Evolutionary conservation across 768 basidiomycete species (phyloP).

Genomic region (Sarcodon sp.): DNA sequence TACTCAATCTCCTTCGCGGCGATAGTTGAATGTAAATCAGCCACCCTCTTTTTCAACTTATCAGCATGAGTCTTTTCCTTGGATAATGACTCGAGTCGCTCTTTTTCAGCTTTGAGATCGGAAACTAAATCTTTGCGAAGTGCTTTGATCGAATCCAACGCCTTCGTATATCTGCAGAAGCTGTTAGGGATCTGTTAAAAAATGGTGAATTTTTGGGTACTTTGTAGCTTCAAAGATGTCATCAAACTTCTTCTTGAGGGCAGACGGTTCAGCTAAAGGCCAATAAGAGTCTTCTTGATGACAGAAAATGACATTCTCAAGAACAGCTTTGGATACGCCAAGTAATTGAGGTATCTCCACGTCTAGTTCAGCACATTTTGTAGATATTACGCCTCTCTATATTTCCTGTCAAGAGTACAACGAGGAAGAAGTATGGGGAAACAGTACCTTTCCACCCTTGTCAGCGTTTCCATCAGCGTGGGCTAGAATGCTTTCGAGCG

Average conservation of each 20-base stretch:
- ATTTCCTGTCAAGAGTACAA: neutral
- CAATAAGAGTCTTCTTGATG: slow-evolving; percentile 99
- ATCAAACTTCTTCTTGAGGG: slow-evolving; percentile 97
- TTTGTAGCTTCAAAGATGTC: slow-evolving; percentile 98
- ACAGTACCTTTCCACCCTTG: slow-evolving; percentile 64
- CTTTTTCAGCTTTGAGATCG: slow-evolving; percentile 90
- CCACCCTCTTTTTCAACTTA: slow-evolving; percentile 57
- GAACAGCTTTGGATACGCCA: slow-evolving; percentile 95
- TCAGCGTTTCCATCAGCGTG: slow-evolving; percentile 53
- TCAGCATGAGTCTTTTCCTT: slow-evolving; percentile 81
- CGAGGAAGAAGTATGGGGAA: neutral
- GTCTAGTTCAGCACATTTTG: slow-evolving; percentile 97
- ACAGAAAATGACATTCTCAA: slow-evolving; percentile 99
- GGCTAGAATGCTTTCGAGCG: slow-evolving; percentile 82
- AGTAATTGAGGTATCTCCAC: slow-evolving; percentile 84
- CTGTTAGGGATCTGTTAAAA: neutral
- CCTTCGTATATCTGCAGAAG: slow-evolving; percentile 78
- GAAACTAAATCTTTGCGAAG: slow-evolving; percentile 84
- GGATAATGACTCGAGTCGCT: slow-evolving; percentile 63
- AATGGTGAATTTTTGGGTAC: slow-evolving; percentile 20
- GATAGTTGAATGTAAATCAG: slow-evolving; percentile 48
- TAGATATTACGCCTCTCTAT: slow-evolving; percentile 84
- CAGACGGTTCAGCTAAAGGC: slow-evolving; percentile 86
- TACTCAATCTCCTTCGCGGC: slow-evolving; percentile 61
- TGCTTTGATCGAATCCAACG: slow-evolving; percentile 81